Base-by-base conservation (phyloP, 2,329 filamentous ascomycete species). In the Colletotrichum somersetense region DNA sequence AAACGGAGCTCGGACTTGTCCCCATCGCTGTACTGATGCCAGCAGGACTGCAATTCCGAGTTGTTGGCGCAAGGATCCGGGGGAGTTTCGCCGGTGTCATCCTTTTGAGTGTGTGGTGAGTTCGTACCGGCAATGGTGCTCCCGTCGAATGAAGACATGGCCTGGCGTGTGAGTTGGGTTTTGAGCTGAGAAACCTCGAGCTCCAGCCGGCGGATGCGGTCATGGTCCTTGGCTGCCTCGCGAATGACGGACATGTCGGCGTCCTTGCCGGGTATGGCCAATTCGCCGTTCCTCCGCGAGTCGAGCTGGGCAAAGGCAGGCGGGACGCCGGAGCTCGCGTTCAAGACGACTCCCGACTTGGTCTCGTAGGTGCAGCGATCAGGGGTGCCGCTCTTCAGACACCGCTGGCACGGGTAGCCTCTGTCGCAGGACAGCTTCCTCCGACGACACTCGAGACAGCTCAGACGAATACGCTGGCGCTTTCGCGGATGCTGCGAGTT, bases 341-440 rank as follows among this genome's bases (percentile, higher is more conserved):
- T 84, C 73, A 87, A 81, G 72, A 88, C 81, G 76, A 86, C 85
- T 66, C 86, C 84, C 62, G 81, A 87, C 81, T 85, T 88, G 40
- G 87, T 86, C 79, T 90, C 88, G 76, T 90, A 90, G 73, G 85
- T 88, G 80, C 88, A 90, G 20, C 86, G 84, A 63, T 89, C 88
- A 26, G 88, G 85, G 38, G 88, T 90, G 76, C 88, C 88, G 72
- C 88, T 89, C 80, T 89, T 90, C 79, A 90, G 84, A 79, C 89
- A 91, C 58, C 89, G 86, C 79, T 89, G 88, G 77, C 89, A 91
- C 33, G 89, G 89, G 75, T 89, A 85, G 77, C 89, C 88, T 72
- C 89, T 84, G 79, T 90, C 89, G 78, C 89, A 91, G 35, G 88
- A 90, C 48, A 90, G 82, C 81, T 91, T 91, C 67, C 89, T 84